Evolutionary conservation across 176 grass and related monocot genomes (phyloP).

Genomic region (Triticum urartu): DNA sequence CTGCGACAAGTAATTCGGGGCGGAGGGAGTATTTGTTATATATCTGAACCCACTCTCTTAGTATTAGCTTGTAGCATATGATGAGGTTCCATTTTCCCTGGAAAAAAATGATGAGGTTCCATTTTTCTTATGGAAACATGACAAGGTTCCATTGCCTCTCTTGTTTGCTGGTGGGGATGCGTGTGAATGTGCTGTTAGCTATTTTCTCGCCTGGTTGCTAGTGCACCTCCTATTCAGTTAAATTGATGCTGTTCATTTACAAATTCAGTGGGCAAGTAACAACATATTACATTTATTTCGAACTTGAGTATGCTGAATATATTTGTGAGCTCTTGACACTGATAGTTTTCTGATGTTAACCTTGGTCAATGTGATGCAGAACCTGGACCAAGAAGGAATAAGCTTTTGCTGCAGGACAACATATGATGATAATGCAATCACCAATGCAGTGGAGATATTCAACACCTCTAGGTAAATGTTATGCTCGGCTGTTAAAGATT

Average conservation of each 20-base stretch:
- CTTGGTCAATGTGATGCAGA: slow-evolving; percentile 40
- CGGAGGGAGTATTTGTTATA: too few species aligned
- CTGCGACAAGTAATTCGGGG: too few species aligned
- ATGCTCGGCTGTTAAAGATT: neutral
- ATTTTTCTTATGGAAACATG: neutral
- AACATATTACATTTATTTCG: neutral
- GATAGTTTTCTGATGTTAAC: slow-evolving; percentile 15
- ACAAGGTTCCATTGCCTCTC: neutral
- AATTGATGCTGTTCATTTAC: neutral
- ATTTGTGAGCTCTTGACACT: slow-evolving; percentile 1
- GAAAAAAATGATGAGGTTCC: neutral
- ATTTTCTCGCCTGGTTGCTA: neutral
- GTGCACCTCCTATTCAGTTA: neutral
- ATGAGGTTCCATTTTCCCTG: neutral
- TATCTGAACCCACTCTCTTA: neutral
- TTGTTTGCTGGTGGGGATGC: neutral
- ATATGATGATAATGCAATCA: slow-evolving; percentile 88
- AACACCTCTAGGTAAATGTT: slow-evolving; percentile 54
- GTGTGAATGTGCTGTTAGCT: neutral
- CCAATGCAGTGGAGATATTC: slow-evolving; percentile 80
- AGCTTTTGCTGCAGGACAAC: slow-evolving; percentile 76
- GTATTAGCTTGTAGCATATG: neutral
- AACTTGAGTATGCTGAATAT: neutral
- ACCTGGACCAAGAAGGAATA: slow-evolving; percentile 77
- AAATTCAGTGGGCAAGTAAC: neutral